A percentile compares a stretch with the other conserved stretches of the same genome.
phyloP scores from a whole-genome alignment of 2,329 filamentous ascomycete genomes.

The Aureobasidium sp. region DNA sequence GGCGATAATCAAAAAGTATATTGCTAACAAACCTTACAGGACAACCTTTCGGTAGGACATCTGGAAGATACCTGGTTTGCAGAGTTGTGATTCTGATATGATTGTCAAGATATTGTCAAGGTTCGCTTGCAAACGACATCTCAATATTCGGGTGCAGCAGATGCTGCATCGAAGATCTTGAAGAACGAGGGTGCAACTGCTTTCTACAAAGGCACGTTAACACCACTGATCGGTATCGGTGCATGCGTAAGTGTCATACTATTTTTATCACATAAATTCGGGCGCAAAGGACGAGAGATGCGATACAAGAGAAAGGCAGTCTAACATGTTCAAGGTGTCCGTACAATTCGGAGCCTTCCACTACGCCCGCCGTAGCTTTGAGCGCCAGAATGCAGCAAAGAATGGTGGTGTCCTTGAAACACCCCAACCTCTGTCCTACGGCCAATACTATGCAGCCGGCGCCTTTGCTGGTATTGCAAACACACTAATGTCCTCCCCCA shows the following conservation, averaged over 20 bases:
- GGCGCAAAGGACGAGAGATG: background rate
- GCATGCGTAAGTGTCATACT: conserved; percentile 57
- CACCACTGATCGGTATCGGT: conserved; percentile 88
- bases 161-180: conserved; percentile 76
- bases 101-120: conserved; percentile 74
- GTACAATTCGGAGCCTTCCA: conserved; percentile 98
- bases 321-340: conserved; percentile 45
- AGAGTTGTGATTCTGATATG: background rate
- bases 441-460: conserved; percentile 82
- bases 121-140: conserved; percentile 87
- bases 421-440: conserved; percentile 55
- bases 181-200: conserved; percentile 78
- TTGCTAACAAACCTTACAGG: conserved; percentile 30
- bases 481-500: conserved; percentile 76
- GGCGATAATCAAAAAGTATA: background rate
- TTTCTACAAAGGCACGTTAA: conserved; percentile 98
- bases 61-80: background rate
- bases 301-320: background rate
- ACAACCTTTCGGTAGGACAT: conserved; percentile 53
- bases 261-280: background rate
- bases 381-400: conserved; percentile 56
- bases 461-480: conserved; percentile 92
- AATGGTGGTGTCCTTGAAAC: conserved; percentile 23
- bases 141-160: conserved; percentile 69
- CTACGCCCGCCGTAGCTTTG: conserved; percentile 77